Base-by-base conservation (phyloP, 441 rosid species). In the Eruca vesicaria region DNA sequence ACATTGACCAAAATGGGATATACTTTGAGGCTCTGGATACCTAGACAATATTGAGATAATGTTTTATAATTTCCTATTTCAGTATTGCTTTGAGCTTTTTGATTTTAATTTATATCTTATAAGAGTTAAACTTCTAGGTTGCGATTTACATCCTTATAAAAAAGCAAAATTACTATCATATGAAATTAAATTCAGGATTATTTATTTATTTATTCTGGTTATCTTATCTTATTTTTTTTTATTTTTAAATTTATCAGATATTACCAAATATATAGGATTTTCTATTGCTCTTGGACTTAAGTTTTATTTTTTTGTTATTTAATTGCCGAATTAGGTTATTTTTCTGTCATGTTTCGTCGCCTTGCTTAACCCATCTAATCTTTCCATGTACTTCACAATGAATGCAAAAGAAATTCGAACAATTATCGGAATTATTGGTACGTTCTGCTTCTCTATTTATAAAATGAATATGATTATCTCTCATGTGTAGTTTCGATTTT, bases 1-100 rank as follows among this genome's bases (percentile, higher is more conserved):
- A 96, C 76, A 84, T 96, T 71, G 99, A 94, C 89, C 98, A 94
- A 69, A 96, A 84, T 0, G 93, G 63, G n/a, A n/a, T n/a, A 36
- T 36, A 36, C 43, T 36, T 36, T 36, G 14, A 11, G 5, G 43
- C 41, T 10, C 41, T 35, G 41, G 14, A 35, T 36, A 36, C 43
- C 43, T 36, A 36, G 14, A 36, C 43, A 36, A 0, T 14, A 36
- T 36, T 36, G 43, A 14, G 43, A 36, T 35, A 10, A 35, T 0
- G 41, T 12, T 35, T 35, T 35, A 35, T 35, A 35, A n/a, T n/a
- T n/a, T n/a, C n/a, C n/a, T n/a, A n/a, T n/a, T n/a, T n/a, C n/a
- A n/a, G n/a, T n/a, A n/a, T n/a, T 35, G 41, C 9, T 35, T 9
- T 35, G 41, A 35, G 41, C 41, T 35, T 35, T 35, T 36, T 14